Evolutionary conservation across 2,329 filamentous ascomycete genomes (phyloP).

Genomic region (Pochonia chlamydosporia): DNA sequence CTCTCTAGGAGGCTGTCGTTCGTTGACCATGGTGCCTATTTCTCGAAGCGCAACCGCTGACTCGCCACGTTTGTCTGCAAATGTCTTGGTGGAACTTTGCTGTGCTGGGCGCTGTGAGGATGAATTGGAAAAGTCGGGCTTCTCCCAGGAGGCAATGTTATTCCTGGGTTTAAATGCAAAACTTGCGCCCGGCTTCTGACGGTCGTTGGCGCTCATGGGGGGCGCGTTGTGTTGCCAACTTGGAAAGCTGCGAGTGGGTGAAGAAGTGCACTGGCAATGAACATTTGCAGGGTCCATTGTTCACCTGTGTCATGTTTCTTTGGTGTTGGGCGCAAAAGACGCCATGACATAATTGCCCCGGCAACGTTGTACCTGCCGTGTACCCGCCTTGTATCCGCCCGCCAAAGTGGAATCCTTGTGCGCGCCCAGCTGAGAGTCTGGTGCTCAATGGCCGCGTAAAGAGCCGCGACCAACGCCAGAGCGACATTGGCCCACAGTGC

Average conservation of each 20-base stretch:
- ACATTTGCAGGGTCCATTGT: constrained; percentile 9
- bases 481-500: background rate
- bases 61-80: background rate
- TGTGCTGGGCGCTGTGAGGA: constrained; percentile 1
- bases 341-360: constrained; percentile 24
- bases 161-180: constrained; percentile 26
- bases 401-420: background rate
- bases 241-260: background rate
- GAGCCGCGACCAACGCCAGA: background rate
- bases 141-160: constrained; percentile 19
- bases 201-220: constrained; percentile 13
- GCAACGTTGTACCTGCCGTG: constrained; percentile 15
- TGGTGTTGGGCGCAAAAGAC: constrained; percentile 1
- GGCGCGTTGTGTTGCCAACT: constrained; percentile 5
- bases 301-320: constrained; percentile 11
- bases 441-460: background rate
- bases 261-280: constrained; percentile 6
- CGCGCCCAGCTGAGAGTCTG: too few species aligned
- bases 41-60: constrained; percentile 10
- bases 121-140: constrained; percentile 14
- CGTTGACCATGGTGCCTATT: constrained; percentile 38
- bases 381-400: background rate
- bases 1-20: constrained; percentile 32
- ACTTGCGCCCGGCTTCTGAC: constrained; percentile 21
- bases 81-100: background rate